Conservation (phyloP, 225 moss, liverwort and hornwort species). For the Pseudisothecium myosuroides region DNA sequence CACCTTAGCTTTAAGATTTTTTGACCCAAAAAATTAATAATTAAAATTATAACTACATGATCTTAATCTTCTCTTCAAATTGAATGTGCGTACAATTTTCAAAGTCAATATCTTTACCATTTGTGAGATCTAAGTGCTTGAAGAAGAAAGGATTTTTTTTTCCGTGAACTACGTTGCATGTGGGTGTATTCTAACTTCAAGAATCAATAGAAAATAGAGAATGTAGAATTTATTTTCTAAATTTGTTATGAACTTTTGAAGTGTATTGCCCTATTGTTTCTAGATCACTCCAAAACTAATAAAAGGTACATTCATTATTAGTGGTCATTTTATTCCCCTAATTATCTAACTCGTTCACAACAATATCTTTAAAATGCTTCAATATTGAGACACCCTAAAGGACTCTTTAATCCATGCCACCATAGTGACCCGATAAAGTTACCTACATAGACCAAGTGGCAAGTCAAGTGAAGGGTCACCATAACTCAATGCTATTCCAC, state of each 20-base stretch:
- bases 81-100: not conserved
- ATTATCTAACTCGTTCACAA: not conserved
- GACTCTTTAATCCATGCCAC: not conserved
- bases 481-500: too few relatives aligned
- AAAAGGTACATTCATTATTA: not conserved
- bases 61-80: not conserved
- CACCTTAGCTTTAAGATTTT: too few relatives aligned
- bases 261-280: not conserved
- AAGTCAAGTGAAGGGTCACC: not conserved
- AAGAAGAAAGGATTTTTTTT: not conserved
- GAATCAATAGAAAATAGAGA: too few relatives aligned
- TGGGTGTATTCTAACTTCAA: not conserved
- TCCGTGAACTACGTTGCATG: accelerated
- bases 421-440: not conserved
- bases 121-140: not conserved
- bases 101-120: not conserved
- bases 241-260: not conserved
- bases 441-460: accelerated
- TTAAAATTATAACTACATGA: too few relatives aligned
- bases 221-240: not conserved
- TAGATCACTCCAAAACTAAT: too few relatives aligned
- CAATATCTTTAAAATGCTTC: not conserved
- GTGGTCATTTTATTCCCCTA: not conserved
- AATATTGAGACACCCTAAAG: accelerated
- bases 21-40: too few relatives aligned